Evolutionary conservation across 768 basidiomycete genomes (phyloP).

Genomic region (Hysterangium stoloniferum): DNA sequence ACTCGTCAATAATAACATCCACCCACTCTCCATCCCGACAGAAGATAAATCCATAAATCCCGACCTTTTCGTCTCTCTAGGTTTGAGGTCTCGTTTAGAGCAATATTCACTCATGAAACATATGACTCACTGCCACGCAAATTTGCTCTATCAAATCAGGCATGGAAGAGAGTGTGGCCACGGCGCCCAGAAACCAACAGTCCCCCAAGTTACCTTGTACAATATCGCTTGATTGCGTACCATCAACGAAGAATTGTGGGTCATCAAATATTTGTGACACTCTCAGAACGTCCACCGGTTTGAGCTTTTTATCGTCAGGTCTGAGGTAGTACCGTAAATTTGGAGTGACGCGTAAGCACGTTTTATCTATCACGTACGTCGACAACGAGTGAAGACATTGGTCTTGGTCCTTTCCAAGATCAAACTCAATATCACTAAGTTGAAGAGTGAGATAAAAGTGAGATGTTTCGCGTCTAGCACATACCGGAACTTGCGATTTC

Average conservation of each 20-base stretch:
- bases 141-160: slow-evolving; percentile 41
- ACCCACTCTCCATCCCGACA: slow-evolving; percentile 46
- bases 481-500: slow-evolving; percentile 46
- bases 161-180: slow-evolving; percentile 40
- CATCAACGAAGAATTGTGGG: slow-evolving; percentile 42
- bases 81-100: background rate
- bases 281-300: slow-evolving; percentile 35
- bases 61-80: slow-evolving; percentile 37
- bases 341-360: background rate
- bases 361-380: slow-evolving; percentile 9
- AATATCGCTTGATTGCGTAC: slow-evolving; percentile 36
- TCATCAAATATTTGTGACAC: slow-evolving; percentile 46
- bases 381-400: slow-evolving; percentile 36
- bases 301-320: slow-evolving; percentile 13
- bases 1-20: slow-evolving; percentile 52
- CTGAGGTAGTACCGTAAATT: slow-evolving; percentile 1
- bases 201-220: slow-evolving; percentile 43
- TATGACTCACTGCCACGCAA: slow-evolving; percentile 37
- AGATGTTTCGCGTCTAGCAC: slow-evolving; percentile 16
- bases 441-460: background rate
- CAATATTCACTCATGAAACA: background rate
- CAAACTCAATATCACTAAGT: slow-evolving; percentile 48
- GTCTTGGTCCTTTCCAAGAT: slow-evolving; percentile 35
- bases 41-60: slow-evolving; percentile 54
- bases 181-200: slow-evolving; percentile 47